A percentile compares a stretch with the other conserved stretches of the same genome.
Conservation (phyloP, 176 grass and related monocot genomes). For the Oryza australiensis region DNA sequence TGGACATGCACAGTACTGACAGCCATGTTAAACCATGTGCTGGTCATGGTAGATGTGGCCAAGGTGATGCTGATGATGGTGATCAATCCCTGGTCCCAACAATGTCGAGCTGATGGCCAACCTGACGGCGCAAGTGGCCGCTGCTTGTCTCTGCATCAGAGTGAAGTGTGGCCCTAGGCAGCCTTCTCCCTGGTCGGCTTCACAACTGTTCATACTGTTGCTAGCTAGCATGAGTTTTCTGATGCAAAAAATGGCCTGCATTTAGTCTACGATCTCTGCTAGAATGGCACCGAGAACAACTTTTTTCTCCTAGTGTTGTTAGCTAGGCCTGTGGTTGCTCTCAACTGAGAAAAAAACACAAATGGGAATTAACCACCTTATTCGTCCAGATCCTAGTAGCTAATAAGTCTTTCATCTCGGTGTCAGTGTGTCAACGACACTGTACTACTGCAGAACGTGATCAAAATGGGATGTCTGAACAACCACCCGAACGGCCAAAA, state of each 20-base stretch:
- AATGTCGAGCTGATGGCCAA: neutral
- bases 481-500: neutral
- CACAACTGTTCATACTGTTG: neutral
- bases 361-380: neutral
- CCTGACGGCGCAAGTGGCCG: neutral
- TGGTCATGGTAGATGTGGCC: neutral
- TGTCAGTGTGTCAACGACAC: neutral
- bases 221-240: neutral
- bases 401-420: neutral
- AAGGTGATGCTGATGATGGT: neutral
- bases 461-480: constrained; percentile 14
- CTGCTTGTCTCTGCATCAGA: constrained; percentile 27
- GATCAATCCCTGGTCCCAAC: neutral
- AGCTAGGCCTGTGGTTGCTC: neutral
- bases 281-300: neutral
- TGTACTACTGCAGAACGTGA: neutral
- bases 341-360: neutral
- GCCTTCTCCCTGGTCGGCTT: neutral
- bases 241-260: neutral
- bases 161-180: neutral
- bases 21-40: constrained; percentile 17
- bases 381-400: neutral
- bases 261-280: neutral
- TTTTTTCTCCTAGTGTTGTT: neutral
- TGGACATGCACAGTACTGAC: neutral